Evolutionary conservation across 176 grass and related monocot species (phyloP).

Genomic region (Eragrostis nindensis): DNA sequence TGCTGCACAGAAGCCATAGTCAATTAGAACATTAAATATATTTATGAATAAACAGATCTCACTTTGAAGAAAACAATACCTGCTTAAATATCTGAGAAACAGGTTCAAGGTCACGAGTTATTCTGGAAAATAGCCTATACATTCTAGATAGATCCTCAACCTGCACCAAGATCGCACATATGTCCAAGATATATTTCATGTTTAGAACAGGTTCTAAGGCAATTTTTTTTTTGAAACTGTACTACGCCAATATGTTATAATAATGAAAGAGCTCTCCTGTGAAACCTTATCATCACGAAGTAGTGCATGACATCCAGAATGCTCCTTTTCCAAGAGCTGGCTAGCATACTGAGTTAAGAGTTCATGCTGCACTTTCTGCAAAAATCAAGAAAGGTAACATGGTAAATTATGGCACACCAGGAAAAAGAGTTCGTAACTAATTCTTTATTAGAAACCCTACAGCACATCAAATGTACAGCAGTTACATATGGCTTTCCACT

Average conservation of each 20-base stretch:
- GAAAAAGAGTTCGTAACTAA: neutral
- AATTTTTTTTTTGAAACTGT: no score
- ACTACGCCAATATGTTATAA: conserved; percentile 11
- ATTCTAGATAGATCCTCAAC: conserved; percentile 90
- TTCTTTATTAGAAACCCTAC: conserved; percentile 21
- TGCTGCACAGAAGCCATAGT: conserved; percentile 58
- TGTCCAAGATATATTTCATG: conserved; percentile 6
- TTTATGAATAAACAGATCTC: conserved; percentile 2
- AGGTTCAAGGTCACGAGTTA: conserved; percentile 77
- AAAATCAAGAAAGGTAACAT: conserved; percentile 14
- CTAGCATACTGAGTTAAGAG: conserved; percentile 73
- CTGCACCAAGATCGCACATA: conserved; percentile 45
- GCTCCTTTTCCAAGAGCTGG: conserved; percentile 87
- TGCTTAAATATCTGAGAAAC: conserved; percentile 93
- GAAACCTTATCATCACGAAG: conserved; percentile 88
- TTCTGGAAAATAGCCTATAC: conserved; percentile 91
- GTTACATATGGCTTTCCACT: conserved; percentile 14
- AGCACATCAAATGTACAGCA: neutral
- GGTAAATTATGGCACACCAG: conserved; percentile 2
- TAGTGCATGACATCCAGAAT: conserved; percentile 83
- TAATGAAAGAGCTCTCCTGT: neutral
- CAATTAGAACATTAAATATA: conserved; percentile 31
- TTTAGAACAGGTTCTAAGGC: no score
- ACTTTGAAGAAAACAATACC: conserved; percentile 49
- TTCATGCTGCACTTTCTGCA: conserved; percentile 91